phyloP scores from a whole-genome alignment of 140 eudicot species.

The Artemisia princeps region DNA sequence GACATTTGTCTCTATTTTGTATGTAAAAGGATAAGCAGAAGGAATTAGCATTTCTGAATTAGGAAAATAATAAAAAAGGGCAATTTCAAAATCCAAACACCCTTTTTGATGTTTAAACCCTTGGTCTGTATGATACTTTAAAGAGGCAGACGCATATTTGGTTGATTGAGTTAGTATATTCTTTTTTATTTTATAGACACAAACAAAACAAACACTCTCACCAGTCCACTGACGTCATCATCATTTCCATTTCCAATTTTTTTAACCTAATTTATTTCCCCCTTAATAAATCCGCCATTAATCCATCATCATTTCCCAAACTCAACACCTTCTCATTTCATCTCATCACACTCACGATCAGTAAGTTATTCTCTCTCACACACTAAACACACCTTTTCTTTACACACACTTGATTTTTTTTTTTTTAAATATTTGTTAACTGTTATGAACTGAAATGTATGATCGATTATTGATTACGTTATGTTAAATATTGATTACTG shows the following conservation, averaged over 20 bases:
- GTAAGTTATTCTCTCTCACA: slow-evolving; percentile 17
- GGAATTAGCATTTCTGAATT: too few species aligned
- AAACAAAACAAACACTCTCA: neutral
- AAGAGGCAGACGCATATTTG: too few species aligned
- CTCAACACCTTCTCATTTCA: slow-evolving; percentile 19
- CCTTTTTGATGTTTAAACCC: too few species aligned
- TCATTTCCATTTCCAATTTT: slow-evolving; percentile 25
- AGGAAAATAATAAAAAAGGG: too few species aligned
- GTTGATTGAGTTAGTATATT: slow-evolving; percentile 13
- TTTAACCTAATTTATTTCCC: slow-evolving; percentile 26
- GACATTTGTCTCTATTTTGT: too few species aligned
- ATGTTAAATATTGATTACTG: too few species aligned
- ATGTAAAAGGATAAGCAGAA: too few species aligned
- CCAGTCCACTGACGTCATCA: slow-evolving; percentile 30
- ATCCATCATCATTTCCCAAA: slow-evolving; percentile 9
- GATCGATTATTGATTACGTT: too few species aligned
- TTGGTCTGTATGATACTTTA: too few species aligned
- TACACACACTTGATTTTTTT: neutral
- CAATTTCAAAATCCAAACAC: too few species aligned
- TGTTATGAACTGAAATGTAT: too few species aligned
- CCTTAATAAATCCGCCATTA: slow-evolving; percentile 48
- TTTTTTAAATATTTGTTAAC: neutral
- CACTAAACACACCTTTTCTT: slow-evolving; percentile 4
- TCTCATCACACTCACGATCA: slow-evolving; percentile 27
- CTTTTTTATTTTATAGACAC: neutral